These are phyloP conservation scores for Penicillium coprophilum DNA, from an alignment of 495 filamentous ascomycete species.

Conservation along the genomic window DNA sequence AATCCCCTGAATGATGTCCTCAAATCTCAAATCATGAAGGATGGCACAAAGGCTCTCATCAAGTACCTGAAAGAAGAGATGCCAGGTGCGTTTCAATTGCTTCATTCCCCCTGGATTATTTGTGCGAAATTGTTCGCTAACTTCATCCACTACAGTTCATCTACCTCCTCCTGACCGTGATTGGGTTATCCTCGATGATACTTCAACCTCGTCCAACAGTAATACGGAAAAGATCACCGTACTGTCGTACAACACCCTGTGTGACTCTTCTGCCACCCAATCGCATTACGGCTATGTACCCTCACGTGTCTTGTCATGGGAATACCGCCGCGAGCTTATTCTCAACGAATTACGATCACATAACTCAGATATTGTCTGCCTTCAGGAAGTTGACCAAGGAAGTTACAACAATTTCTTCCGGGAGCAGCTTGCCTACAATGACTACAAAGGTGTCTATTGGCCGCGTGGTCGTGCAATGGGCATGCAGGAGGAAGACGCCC, in stretches of 20 bases:
- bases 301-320: conserved; percentile 74
- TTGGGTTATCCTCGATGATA: conserved; percentile 67
- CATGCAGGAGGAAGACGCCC: conserved; percentile 85
- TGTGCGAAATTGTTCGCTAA: conserved; percentile 19
- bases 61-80: conserved; percentile 77
- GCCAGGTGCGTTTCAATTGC: conserved; percentile 59
- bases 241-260: conserved; percentile 91
- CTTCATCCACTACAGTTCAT: conserved; percentile 31
- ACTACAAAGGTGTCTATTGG: conserved; percentile 92
- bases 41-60: conserved; percentile 83
- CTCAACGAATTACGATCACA: conserved; percentile 75
- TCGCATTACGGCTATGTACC: conserved; percentile 87
- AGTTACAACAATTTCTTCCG: conserved; percentile 88
- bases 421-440: conserved; percentile 73
- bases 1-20: conserved; percentile 75
- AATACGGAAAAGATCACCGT: conserved; percentile 68
- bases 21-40: conserved; percentile 75
- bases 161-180: conserved; percentile 73
- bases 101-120: neutral
- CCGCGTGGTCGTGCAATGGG: conserved; percentile 83
- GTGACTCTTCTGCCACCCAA: conserved; percentile 83
- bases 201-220: conserved; percentile 36
- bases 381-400: conserved; percentile 90
- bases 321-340: conserved; percentile 78
- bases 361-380: conserved; percentile 82